A percentile compares a stretch with the other conserved stretches of the same genome.
Evolutionary conservation across 2,329 filamentous ascomycete species (phyloP).

Genomic region (Lomentospora prolificans): DNA sequence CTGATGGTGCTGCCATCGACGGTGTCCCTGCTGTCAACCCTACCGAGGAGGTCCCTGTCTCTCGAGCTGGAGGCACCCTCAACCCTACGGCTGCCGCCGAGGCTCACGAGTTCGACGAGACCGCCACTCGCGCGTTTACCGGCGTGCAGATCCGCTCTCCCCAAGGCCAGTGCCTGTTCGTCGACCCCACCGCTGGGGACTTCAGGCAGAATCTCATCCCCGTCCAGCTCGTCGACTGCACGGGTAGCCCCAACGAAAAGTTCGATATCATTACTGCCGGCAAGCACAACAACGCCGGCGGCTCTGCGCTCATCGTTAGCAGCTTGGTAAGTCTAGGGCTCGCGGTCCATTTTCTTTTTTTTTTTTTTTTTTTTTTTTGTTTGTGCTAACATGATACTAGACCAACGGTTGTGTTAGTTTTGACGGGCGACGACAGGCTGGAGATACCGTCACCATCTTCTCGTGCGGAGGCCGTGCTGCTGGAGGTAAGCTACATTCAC

Average conservation of each 20-base stretch:
- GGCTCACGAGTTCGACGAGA: constrained; percentile 34
- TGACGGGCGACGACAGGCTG: constrained; percentile 30
- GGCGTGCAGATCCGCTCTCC: constrained; percentile 35
- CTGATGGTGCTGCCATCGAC: constrained; percentile 8
- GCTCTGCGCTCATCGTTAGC: constrained; percentile 36
- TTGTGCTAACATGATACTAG: too few relatives aligned
- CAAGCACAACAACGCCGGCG: constrained; percentile 34
- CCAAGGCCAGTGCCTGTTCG: constrained; percentile 39
- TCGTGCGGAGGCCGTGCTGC: constrained; percentile 42
- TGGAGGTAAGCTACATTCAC: constrained; percentile 24
- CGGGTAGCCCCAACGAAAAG: constrained; percentile 33
- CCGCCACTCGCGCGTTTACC: constrained; percentile 34
- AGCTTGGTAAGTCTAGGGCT: constrained; percentile 23
- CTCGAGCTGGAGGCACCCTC: constrained; percentile 38
- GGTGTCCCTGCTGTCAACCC: constrained; percentile 27
- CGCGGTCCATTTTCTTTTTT: too few relatives aligned
- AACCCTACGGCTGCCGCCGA: constrained; percentile 39
- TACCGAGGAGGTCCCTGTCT: constrained; percentile 34
- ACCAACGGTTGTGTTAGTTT: constrained; percentile 43
- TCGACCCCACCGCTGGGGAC: constrained; percentile 42
- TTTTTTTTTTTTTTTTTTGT: too few relatives aligned
- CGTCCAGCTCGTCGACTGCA: constrained; percentile 33
- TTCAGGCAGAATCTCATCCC: constrained; percentile 45
- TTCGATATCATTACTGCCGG: constrained; percentile 42
- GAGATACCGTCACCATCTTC: constrained; percentile 39